Conservation (phyloP, 306 rosid genomes). For the Corylus heterophylla region DNA sequence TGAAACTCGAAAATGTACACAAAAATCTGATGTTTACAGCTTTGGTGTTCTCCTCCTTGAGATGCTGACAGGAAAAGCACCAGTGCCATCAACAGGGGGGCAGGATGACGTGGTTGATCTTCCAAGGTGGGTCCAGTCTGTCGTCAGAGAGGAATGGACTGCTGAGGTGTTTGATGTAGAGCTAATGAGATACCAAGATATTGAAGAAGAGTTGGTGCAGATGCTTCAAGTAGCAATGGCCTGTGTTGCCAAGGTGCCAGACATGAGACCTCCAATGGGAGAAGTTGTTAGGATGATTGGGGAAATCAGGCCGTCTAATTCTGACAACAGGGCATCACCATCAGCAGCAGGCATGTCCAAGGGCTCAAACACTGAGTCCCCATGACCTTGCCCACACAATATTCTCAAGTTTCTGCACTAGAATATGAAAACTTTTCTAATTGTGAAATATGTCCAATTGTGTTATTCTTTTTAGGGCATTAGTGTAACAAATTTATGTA, state of each 20-base stretch:
- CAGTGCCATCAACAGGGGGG: slow-evolving; percentile 70
- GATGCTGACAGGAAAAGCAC: slow-evolving; percentile 84
- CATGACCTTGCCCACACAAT: slow-evolving; percentile 4
- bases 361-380: slow-evolving; percentile 30
- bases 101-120: slow-evolving; percentile 74
- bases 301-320: slow-evolving; percentile 52
- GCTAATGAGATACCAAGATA: slow-evolving; percentile 65
- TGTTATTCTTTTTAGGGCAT: slow-evolving; percentile 26
- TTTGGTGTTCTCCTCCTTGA: slow-evolving; percentile 90
- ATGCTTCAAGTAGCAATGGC: slow-evolving; percentile 96
- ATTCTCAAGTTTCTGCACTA: background rate
- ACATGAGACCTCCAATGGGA: slow-evolving; percentile 76
- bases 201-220: slow-evolving; percentile 93
- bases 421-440: slow-evolving; percentile 1
- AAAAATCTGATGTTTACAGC: slow-evolving; percentile 76
- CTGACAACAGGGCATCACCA: slow-evolving; percentile 47
- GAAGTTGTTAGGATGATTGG: slow-evolving; percentile 76
- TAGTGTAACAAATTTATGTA: background rate
- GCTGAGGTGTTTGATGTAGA: slow-evolving; percentile 93
- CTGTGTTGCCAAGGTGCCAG: slow-evolving; percentile 75
- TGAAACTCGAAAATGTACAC: slow-evolving; percentile 57
- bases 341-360: slow-evolving; percentile 44
- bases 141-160: slow-evolving; percentile 94
- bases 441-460: background rate
- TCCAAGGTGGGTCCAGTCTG: slow-evolving; percentile 90